phyloP scores from a whole-genome alignment of 2,329 filamentous ascomycete species.

The Metarhizium brunneum region DNA sequence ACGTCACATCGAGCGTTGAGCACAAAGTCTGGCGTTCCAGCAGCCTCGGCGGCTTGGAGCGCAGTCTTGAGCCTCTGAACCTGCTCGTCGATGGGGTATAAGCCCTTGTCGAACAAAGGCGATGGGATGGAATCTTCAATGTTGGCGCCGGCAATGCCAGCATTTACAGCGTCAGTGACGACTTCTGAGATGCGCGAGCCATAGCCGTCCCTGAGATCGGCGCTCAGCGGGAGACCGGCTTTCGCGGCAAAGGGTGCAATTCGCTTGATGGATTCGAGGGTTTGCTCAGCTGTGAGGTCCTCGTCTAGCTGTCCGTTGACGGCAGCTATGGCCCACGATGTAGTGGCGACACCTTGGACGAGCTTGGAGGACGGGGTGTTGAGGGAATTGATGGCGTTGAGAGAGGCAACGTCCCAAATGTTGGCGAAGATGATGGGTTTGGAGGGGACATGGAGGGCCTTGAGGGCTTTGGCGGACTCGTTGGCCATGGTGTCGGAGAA shows the following conservation, averaged over 20 bases:
- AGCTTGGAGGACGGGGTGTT: conserved; percentile 25
- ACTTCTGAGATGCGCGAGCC: conserved; percentile 34
- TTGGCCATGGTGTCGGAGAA: conserved; percentile 10
- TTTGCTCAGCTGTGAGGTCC: conserved; percentile 39
- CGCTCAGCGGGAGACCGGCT: conserved; percentile 39
- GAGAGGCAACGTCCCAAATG: conserved; percentile 43
- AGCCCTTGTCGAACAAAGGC: conserved; percentile 23
- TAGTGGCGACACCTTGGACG: conserved; percentile 36
- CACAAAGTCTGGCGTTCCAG: conserved; percentile 44
- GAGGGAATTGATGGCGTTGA: conserved; percentile 33
- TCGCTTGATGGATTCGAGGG: conserved; percentile 35
- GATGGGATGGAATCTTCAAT: conserved; percentile 42
- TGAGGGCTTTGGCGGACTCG: conserved; percentile 24
- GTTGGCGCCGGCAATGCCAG: conserved; percentile 48
- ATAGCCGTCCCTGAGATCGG: conserved; percentile 54
- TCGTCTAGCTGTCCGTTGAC: conserved; percentile 35
- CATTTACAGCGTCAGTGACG: conserved; percentile 33
- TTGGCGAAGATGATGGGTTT: conserved; percentile 45
- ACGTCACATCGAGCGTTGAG: conserved; percentile 51
- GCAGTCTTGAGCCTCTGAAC: conserved; percentile 34
- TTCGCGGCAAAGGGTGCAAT: conserved; percentile 33
- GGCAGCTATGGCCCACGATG: conserved; percentile 40
- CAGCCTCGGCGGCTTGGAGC: conserved; percentile 31
- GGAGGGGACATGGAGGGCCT: conserved; percentile 39
- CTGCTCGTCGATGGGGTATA: conserved; percentile 34